Evolutionary conservation across 202 grass and related monocot species (phyloP).

Genomic region (Brachypodium distachyon): DNA sequence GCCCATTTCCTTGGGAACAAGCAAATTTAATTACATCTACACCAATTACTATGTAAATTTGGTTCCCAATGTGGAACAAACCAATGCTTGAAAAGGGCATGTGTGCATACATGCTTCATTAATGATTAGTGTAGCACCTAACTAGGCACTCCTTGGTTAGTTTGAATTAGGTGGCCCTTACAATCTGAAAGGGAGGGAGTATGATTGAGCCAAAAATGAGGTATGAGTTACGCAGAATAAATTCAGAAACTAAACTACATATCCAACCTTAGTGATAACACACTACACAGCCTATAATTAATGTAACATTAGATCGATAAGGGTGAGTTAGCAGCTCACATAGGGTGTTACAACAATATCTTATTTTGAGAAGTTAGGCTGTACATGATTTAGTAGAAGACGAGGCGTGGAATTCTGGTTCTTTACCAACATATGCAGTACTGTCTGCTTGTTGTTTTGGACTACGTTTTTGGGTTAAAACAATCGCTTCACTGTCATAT

Average conservation of each 20-base stretch:
- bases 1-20: no score
- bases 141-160: no score
- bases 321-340: neutral
- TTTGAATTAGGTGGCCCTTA: no score
- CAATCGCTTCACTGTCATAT: neutral
- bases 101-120: no score
- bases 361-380: neutral
- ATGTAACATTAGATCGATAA: conserved; percentile 4
- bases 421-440: neutral
- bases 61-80: no score
- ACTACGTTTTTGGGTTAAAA: neutral
- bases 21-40: no score
- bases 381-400: neutral
- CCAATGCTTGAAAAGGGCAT: no score
- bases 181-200: no score
- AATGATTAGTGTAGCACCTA: no score
- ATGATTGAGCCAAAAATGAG: neutral
- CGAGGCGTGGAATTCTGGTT: neutral
- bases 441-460: conserved; percentile 19
- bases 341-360: neutral
- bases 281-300: neutral
- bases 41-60: no score
- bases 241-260: neutral
- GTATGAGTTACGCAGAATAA: neutral
- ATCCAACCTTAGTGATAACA: neutral